These are phyloP conservation scores for Bombardia bombarda DNA, from an alignment of 495 filamentous ascomycete species.

Conservation along the genomic window DNA sequence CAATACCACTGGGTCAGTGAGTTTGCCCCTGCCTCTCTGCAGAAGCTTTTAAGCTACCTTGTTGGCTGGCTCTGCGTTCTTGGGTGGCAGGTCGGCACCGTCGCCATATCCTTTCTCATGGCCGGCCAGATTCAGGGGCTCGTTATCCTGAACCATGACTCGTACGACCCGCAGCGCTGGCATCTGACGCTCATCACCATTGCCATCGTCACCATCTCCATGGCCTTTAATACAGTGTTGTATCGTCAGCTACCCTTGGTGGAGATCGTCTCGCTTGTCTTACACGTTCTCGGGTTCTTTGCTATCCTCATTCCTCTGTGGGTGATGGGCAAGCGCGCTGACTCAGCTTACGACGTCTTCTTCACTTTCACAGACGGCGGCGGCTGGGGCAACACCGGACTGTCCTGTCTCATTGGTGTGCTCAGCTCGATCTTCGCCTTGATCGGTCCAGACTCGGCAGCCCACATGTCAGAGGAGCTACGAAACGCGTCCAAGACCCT, in stretches of 20 bases:
- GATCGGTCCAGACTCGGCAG: constrained; percentile 48
- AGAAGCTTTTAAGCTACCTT: constrained; percentile 53
- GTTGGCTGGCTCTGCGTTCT: constrained; percentile 54
- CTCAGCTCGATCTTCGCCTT: constrained; percentile 23
- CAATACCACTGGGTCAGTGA: constrained; percentile 50
- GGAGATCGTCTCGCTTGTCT: constrained; percentile 49
- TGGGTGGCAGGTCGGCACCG: constrained; percentile 52
- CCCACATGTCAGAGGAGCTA: constrained; percentile 54
- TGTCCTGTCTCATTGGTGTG: constrained; percentile 49
- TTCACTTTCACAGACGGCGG: constrained; percentile 46
- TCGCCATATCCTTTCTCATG: constrained; percentile 45
- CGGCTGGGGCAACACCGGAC: constrained; percentile 45
- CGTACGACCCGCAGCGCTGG: constrained; percentile 44
- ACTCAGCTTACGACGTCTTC: constrained; percentile 38
- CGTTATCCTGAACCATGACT: constrained; percentile 43
- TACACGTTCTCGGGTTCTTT: constrained; percentile 57
- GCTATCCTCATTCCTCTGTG: constrained; percentile 52
- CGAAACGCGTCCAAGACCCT: constrained; percentile 47
- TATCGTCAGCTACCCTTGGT: constrained; percentile 46
- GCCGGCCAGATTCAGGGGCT: constrained; percentile 54
- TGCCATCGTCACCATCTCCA: constrained; percentile 39
- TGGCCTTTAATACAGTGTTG: constrained; percentile 49
- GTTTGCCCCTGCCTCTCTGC: constrained; percentile 44
- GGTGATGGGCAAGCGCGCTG: constrained; percentile 41
- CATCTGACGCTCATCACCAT: constrained; percentile 54